Evolutionary conservation across 768 basidiomycete genomes (phyloP).

Genomic region (Clitopilus passeckerianus): DNA sequence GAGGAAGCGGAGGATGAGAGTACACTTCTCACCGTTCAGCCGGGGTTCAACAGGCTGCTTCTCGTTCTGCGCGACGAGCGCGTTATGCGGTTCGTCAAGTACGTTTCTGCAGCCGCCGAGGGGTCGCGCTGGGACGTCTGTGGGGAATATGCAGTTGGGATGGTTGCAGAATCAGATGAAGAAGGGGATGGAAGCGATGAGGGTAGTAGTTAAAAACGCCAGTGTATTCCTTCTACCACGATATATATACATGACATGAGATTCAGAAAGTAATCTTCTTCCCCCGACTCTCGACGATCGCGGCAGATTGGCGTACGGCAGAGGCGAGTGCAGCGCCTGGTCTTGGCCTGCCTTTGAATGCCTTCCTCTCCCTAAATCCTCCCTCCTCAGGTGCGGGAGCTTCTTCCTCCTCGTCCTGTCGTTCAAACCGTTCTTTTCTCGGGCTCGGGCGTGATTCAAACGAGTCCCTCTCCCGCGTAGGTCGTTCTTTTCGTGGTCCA

Average conservation of each 20-base stretch:
- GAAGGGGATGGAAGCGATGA: slow-evolving; percentile 10
- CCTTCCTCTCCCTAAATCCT: slow-evolving; percentile 25
- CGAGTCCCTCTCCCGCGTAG: not conserved
- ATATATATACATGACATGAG: slow-evolving; percentile 7
- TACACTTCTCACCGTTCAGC: slow-evolving; percentile 82
- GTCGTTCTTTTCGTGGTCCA: not conserved
- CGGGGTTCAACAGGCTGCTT: slow-evolving; percentile 85
- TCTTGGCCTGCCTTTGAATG: slow-evolving; percentile 46
- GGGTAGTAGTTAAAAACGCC: not conserved
- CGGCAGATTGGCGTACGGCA: slow-evolving; percentile 71
- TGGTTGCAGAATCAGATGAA: slow-evolving; percentile 52
- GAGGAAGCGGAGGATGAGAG: slow-evolving; percentile 60
- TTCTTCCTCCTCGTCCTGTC: slow-evolving; percentile 8
- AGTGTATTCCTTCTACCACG: not conserved
- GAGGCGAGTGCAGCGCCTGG: slow-evolving; percentile 71
- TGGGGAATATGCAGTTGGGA: slow-evolving; percentile 88
- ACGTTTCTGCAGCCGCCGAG: slow-evolving; percentile 83
- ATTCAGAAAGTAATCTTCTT: slow-evolving; percentile 75
- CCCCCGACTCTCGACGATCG: slow-evolving; percentile 65
- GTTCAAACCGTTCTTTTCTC: not conserved
- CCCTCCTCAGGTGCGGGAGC: slow-evolving; percentile 3
- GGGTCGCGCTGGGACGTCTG: slow-evolving; percentile 94
- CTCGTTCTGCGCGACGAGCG: slow-evolving; percentile 89
- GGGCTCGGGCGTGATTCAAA: not conserved
- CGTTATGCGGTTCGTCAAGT: slow-evolving; percentile 95